Conservation (phyloP, 352 stramenopile genomes). For the Pythium phragmitis region DNA sequence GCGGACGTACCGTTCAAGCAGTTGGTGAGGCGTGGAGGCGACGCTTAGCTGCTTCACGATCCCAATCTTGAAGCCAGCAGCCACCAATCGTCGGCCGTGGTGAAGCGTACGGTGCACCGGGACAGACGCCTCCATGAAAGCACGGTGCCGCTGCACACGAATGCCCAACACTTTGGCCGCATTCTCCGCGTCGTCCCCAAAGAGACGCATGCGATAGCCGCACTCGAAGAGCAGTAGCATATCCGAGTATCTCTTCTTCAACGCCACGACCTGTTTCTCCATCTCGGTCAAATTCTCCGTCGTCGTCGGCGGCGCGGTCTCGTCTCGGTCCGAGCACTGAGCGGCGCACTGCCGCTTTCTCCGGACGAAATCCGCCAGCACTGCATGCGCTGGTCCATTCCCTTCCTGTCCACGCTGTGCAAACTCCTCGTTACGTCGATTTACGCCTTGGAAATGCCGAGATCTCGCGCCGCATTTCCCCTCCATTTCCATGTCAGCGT, state of each 20-base stretch:
- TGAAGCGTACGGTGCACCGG: constrained; percentile 41
- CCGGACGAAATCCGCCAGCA: not conserved
- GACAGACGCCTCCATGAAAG: constrained; percentile 53
- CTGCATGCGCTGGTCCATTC: not conserved
- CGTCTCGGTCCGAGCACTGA: too few relatives aligned
- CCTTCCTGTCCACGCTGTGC: not conserved
- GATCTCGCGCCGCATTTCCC: not conserved
- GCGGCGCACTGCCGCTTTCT: not conserved
- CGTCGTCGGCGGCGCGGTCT: not conserved
- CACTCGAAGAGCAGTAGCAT: constrained; percentile 75
- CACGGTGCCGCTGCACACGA: constrained; percentile 31
- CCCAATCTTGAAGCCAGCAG: constrained; percentile 53
- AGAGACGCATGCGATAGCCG: constrained; percentile 81
- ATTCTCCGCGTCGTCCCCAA: constrained; percentile 65
- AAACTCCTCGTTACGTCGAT: too few relatives aligned
- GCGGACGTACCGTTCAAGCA: constrained; percentile 36
- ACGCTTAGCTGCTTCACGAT: constrained; percentile 71
- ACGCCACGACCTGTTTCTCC: constrained; percentile 67
- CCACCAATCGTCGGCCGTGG: constrained; percentile 45
- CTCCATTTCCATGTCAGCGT: not conserved
- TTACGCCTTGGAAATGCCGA: not conserved
- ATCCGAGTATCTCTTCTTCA: constrained; percentile 43
- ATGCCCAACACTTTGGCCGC: constrained; percentile 41
- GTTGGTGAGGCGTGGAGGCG: constrained; percentile 26
- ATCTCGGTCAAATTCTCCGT: constrained; percentile 50